Evolutionary conservation across 2,329 filamentous ascomycete genomes (phyloP).

Genomic region (Penicillium polonicum): DNA sequence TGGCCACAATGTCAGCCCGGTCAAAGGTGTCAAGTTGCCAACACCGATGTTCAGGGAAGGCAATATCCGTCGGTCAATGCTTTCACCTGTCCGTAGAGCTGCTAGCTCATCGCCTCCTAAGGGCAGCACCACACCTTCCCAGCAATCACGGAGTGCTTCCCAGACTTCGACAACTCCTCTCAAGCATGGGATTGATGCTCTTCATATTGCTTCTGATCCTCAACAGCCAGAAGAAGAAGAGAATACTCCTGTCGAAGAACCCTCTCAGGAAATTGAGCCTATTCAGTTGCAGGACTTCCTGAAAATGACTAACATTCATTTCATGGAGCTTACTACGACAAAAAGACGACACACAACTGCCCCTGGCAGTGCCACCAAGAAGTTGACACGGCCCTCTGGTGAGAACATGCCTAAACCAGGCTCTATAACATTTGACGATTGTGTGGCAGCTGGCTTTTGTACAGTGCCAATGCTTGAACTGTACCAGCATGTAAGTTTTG

Average conservation of each 20-base stretch:
- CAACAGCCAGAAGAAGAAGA: constrained; percentile 48
- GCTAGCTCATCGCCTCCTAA: constrained; percentile 35
- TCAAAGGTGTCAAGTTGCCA: constrained; percentile 70
- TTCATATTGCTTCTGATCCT: constrained; percentile 29
- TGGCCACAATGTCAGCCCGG: constrained; percentile 69
- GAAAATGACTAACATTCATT: constrained; percentile 92
- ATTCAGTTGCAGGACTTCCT: constrained; percentile 91
- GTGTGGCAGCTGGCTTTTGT: constrained; percentile 84
- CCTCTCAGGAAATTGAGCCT: constrained; percentile 51
- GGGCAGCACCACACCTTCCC: constrained; percentile 54
- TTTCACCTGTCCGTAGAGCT: constrained; percentile 48
- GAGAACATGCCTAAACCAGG: constrained; percentile 29
- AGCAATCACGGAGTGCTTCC: constrained; percentile 42
- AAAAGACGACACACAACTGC: constrained; percentile 84
- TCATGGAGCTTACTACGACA: constrained; percentile 97
- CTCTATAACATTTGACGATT: constrained; percentile 61
- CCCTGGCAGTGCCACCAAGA: constrained; percentile 48
- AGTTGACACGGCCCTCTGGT: constrained; percentile 26
- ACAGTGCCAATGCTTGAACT: constrained; percentile 90
- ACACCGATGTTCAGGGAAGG: constrained; percentile 68
- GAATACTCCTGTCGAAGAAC: constrained; percentile 45
- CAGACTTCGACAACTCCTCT: constrained; percentile 36
- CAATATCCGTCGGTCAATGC: constrained; percentile 58
- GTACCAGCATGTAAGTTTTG: constrained; percentile 73
- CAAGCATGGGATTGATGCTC: constrained; percentile 23